Conservation (phyloP, 179 eudicot genomes). For the Vitellaria paradoxa region DNA sequence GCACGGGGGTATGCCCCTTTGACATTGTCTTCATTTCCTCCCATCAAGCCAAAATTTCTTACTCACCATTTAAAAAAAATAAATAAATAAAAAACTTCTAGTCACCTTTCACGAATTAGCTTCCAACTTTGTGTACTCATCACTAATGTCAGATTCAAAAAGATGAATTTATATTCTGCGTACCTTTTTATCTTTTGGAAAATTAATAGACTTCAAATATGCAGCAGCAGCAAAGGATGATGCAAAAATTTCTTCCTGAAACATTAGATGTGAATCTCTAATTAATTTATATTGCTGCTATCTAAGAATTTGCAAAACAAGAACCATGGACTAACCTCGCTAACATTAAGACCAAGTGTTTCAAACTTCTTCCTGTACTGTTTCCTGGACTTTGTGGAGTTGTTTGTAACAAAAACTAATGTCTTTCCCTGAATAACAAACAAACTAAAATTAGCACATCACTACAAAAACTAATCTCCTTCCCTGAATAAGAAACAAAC, state of each 20-base stretch:
- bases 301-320: neutral
- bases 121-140: neutral
- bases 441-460: slow-evolving; percentile 11
- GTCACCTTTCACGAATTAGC: neutral
- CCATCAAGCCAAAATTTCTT: no score
- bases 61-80: no score
- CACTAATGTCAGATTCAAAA: no score
- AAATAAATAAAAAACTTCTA: neutral
- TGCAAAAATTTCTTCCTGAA: slow-evolving; percentile 97
- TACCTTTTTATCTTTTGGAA: slow-evolving; percentile 94
- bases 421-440: slow-evolving; percentile 68
- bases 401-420: slow-evolving; percentile 93
- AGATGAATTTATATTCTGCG: neutral
- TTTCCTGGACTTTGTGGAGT: slow-evolving; percentile 97
- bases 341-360: slow-evolving; percentile 84
- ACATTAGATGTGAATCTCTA: slow-evolving; percentile 1
- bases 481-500: slow-evolving; percentile 55
- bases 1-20: no score
- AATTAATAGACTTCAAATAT: slow-evolving; percentile 79
- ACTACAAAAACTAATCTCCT: slow-evolving; percentile 93
- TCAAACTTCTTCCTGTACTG: slow-evolving; percentile 96
- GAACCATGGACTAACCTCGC: slow-evolving; percentile 53
- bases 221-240: slow-evolving; percentile 99
- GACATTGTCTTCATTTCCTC: no score
- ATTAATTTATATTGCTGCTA: slow-evolving; percentile 4